Conservation (phyloP, 768 basidiomycete species). For the Rhizopogon vulgaris region DNA sequence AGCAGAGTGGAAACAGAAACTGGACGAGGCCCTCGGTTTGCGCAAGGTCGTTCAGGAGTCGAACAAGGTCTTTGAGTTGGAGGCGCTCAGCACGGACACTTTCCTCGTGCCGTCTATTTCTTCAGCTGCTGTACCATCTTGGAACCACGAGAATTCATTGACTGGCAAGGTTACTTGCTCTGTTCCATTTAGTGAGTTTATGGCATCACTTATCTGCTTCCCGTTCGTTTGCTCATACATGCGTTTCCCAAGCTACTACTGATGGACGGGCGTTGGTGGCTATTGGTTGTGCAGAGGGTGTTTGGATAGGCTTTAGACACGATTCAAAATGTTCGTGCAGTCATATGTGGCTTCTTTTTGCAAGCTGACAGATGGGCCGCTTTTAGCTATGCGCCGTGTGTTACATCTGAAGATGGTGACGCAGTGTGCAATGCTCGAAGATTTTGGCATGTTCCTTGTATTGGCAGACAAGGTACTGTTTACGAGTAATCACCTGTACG, state of each 20-base stretch:
- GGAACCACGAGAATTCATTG: conserved; percentile 63
- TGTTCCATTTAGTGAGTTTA: conserved; percentile 72
- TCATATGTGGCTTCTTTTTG: neutral
- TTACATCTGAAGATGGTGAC: conserved; percentile 91
- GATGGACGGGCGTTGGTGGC: conserved; percentile 86
- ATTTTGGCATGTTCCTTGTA: conserved; percentile 95
- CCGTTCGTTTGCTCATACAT: conserved; percentile 7
- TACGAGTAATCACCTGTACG: neutral
- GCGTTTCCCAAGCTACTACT: conserved; percentile 50
- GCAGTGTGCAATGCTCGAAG: conserved; percentile 92
- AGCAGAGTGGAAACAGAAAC: conserved; percentile 82
- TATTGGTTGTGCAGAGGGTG: conserved; percentile 91
- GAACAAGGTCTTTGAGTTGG: conserved; percentile 92
- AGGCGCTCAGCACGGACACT: conserved; percentile 82
- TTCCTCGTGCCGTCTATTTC: conserved; percentile 72
- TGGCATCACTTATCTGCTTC: neutral
- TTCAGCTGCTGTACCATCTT: conserved; percentile 43
- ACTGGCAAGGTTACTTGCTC: conserved; percentile 91
- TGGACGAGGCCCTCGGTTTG: conserved; percentile 82
- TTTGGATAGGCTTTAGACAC: conserved; percentile 91
- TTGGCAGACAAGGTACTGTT: conserved; percentile 76
- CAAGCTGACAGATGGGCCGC: conserved; percentile 5
- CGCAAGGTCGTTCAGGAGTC: conserved; percentile 86
- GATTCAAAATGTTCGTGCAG: conserved; percentile 69
- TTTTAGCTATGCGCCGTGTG: conserved; percentile 82